Base-by-base conservation (phyloP, 1,284 basidiomycete species). In the Apiotrichum domesticum region DNA sequence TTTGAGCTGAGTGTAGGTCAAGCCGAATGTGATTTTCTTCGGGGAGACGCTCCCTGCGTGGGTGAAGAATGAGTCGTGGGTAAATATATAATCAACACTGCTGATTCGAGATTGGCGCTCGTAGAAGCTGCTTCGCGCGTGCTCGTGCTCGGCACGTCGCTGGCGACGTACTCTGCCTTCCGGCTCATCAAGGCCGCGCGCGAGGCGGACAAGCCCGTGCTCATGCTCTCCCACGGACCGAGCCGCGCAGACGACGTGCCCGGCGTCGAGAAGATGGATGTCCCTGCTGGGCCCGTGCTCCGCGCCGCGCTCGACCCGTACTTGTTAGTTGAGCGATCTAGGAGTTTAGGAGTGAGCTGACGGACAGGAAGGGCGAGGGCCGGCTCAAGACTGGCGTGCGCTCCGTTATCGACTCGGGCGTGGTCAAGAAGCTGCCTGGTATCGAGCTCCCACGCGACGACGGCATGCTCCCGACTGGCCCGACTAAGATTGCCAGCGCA, bases 121-220 rank as follows among this genome's bases (percentile, higher is more conserved):
- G 72, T 95, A 14, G 82, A 86, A 59, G 65, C 75, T 3, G 79
- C 83, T 6, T 85, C 87, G 52, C 80, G 83, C 49, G 74, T 96
- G 1, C 82, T 96, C 52, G 77, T 94, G 46, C 76, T 95, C 41
- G 92, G 93, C 35, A 92, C 90, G 0, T 91, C 89, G 0, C 81
- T 96, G 11, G 91, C 93, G 2, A 96, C 93, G 0, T 95, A 88
- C 74, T 92, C 89, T 7, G 90, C 91, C 1, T 95, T 87, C 75
- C 80, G 90, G 62, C 76, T 95, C n/a, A 79, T 94, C 51, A 90
- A 87, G 71, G 85, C 85, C 63, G 90, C 92, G 1, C 70, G 87
- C 9, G 84, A 89, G 56, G 78, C 84, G 10, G 79, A 81, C 33
- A 94, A 92, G 72, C 85, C 85, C 0, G 85, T 91, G 3, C 76